Base-by-base conservation (phyloP, 257 asterid species). In the Fraxinus americana region DNA sequence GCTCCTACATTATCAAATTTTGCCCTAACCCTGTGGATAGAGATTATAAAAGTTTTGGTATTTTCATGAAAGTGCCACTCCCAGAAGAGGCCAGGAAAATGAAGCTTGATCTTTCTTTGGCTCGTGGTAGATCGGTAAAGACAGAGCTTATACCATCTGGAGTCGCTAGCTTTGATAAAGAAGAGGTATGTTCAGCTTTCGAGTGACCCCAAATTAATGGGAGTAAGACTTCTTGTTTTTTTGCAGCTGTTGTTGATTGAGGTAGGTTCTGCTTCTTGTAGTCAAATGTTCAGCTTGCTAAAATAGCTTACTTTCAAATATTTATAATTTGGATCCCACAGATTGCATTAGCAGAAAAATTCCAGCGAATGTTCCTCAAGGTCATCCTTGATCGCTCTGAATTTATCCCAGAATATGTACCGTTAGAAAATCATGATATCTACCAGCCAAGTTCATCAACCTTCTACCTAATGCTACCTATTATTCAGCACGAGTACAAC, bases 111-210 rank as follows among this genome's bases (percentile, higher is more conserved):
- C 96, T 96, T 82, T 84, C 86, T 84, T 86, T 96, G 87, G 91
- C 90, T 75, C 96, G 85, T 75, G 98, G 99, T 85, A 93, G 99
- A 90, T 89, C 84, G 87, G 97, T 96, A 32, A 78, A 27, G 84
- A 83, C 97, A 23, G 88, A 89, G 87, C 86, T 96, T 79, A 77
- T 89, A 83, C 96, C 97, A 63, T 83, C 83, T 76, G 99, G 99
- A 76, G 82, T 84, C 84, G 76, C 86, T 66, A 75, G 10, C 38
- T 91, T 96, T 82, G 85, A 77, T 84, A 86, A 88, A 83, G 86
- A 87, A 71, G 91, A 93, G 94, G 99, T 95, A 73, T 25, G 69
- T 63, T 63, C 30, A 2, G 67, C 67, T 21, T 23, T 59, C 9
- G 21, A 21, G 29, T 59, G 30, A 59, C 67, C 27, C 5, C 30